These are phyloP conservation scores for Hymenoscyphus linearis DNA, from an alignment of 2,329 filamentous ascomycete species.

Conservation along the genomic window DNA sequence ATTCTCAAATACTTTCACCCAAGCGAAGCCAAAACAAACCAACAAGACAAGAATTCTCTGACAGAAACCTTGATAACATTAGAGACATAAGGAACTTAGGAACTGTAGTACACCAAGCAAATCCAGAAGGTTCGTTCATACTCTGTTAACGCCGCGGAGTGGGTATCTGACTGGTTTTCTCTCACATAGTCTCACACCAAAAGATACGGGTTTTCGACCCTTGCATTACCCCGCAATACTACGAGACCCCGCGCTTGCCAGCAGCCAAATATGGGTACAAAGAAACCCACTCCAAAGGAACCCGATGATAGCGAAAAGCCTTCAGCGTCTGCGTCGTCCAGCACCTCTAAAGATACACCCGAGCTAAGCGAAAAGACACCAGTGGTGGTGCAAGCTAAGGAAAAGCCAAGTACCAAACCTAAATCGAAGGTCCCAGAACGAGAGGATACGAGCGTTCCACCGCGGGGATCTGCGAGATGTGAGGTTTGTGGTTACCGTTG, in stretches of 20 bases:
- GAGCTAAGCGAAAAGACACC: too few relatives aligned
- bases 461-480: background rate
- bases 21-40: background rate
- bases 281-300: background rate
- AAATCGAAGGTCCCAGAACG: background rate
- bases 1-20: background rate
- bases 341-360: background rate
- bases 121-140: too few relatives aligned
- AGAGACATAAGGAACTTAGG: too few relatives aligned
- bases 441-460: background rate
- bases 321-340: background rate
- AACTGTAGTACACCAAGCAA: too few relatives aligned
- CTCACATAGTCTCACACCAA: too few relatives aligned
- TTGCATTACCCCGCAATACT: too few relatives aligned
- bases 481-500: background rate
- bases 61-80: background rate
- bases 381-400: too few relatives aligned
- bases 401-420: background rate
- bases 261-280: background rate
- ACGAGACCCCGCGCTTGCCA: too few relatives aligned
- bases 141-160: too few relatives aligned
- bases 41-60: background rate
- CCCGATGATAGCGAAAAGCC: too few relatives aligned
- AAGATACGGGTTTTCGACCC: too few relatives aligned
- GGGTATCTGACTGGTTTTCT: too few relatives aligned